phyloP scores from a whole-genome alignment of 352 stramenopile genomes.

The Blastocystis sp. region DNA sequence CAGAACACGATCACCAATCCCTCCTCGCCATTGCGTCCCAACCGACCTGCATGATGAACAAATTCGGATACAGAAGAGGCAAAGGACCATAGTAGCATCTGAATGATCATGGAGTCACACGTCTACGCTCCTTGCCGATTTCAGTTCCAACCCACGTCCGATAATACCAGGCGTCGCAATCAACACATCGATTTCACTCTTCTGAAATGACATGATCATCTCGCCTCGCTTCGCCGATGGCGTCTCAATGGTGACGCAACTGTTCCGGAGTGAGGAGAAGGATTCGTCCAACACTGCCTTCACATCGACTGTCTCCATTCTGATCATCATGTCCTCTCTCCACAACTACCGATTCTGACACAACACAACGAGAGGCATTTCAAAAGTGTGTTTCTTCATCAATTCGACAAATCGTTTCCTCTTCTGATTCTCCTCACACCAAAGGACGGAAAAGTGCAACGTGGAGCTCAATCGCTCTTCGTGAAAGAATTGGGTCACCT shows the following conservation, averaged over 20 bases:
- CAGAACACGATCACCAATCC: not conserved
- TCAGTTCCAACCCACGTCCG: constrained; percentile 18
- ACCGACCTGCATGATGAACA: constrained; percentile 13
- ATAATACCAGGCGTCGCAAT: constrained; percentile 19
- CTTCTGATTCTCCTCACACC: constrained; percentile 43
- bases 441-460: not conserved
- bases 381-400: not conserved
- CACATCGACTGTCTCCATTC: constrained; percentile 11
- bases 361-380: constrained; percentile 3
- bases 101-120: not conserved
- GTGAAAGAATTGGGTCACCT: not conserved
- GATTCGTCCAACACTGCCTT: not conserved
- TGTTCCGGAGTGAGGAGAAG: not conserved
- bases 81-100: constrained; percentile 41
- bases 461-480: constrained; percentile 10
- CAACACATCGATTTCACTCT: not conserved
- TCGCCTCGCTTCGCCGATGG: not conserved
- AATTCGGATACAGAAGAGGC: constrained; percentile 28
- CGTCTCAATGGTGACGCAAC: constrained; percentile 10
- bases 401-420: not conserved
- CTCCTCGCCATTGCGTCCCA: not conserved
- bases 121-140: not conserved
- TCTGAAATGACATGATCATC: not conserved
- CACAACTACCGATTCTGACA: not conserved
- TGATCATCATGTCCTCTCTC: not conserved